Evolutionary conservation across 495 filamentous ascomycete genomes (phyloP).

Genomic region (Penicillium macrosclerotiorum): DNA sequence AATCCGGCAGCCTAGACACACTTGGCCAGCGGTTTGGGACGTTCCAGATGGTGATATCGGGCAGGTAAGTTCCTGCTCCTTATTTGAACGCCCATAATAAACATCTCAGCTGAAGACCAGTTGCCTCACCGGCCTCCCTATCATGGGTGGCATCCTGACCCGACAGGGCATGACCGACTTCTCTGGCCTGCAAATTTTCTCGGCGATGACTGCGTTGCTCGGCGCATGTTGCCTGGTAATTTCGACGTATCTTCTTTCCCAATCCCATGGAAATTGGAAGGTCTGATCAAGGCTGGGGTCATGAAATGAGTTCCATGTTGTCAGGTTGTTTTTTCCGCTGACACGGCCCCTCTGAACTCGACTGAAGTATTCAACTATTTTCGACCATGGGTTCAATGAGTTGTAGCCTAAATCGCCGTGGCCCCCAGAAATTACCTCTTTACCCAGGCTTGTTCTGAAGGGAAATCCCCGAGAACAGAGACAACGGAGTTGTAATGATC

Average conservation of each 20-base stretch:
- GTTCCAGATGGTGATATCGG: constrained; percentile 27
- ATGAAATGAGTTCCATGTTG: background rate
- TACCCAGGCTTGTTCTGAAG: too few relatives aligned
- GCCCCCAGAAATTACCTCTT: too few relatives aligned
- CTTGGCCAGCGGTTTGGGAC: constrained; percentile 28
- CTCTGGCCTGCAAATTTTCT: constrained; percentile 4
- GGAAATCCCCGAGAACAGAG: too few relatives aligned
- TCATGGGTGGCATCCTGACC: constrained; percentile 1
- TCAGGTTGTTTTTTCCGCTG: background rate
- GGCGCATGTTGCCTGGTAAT: background rate
- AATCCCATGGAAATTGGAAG: background rate
- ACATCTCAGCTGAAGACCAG: background rate
- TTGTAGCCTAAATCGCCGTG: background rate
- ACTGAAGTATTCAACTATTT: too few relatives aligned
- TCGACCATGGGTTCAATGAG: background rate
- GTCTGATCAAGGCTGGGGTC: background rate
- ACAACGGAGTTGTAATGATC: too few relatives aligned
- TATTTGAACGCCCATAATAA: background rate
- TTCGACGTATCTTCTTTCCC: background rate
- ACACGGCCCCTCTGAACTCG: background rate
- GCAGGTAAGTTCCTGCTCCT: constrained; percentile 1
- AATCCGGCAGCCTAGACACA: constrained; percentile 20
- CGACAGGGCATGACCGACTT: background rate
- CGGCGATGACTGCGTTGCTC: background rate
- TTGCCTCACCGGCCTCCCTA: constrained; percentile 5